Evolutionary conservation across 495 filamentous ascomycete genomes (phyloP).

Genomic region (Darksidea phi): DNA sequence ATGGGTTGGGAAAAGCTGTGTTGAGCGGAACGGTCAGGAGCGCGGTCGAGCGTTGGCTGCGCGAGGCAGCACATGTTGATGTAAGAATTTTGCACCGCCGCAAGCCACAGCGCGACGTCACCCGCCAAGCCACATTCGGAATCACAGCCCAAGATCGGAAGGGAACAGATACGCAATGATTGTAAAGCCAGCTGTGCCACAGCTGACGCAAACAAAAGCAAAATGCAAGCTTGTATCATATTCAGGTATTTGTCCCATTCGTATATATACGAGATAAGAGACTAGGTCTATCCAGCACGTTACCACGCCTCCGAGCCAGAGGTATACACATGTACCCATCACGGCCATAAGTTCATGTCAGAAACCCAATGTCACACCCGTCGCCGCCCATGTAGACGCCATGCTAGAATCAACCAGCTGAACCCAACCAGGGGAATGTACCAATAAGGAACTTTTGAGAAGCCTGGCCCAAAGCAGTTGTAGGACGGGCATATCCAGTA

Average conservation of each 20-base stretch:
- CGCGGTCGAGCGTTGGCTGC: neutral
- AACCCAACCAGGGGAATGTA: constrained; percentile 14
- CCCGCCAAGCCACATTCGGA: neutral
- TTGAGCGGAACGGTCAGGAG: neutral
- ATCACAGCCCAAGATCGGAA: too few relatives aligned
- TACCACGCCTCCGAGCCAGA: neutral
- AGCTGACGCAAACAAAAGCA: too few relatives aligned
- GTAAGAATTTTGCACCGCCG: constrained; percentile 4
- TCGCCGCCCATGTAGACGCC: constrained; percentile 33
- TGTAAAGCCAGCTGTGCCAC: too few relatives aligned
- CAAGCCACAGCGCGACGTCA: constrained; percentile 2
- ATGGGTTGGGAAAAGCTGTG: neutral
- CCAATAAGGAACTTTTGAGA: constrained; percentile 10
- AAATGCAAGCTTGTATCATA: too few relatives aligned
- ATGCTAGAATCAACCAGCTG: constrained; percentile 16
- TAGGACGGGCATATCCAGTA: constrained; percentile 6
- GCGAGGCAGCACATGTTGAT: constrained; percentile 17
- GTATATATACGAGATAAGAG: constrained; percentile 12
- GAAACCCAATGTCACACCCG: constrained; percentile 15
- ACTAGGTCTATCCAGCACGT: constrained; percentile 8
- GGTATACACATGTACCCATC: neutral
- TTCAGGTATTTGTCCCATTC: neutral
- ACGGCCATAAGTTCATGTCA: neutral
- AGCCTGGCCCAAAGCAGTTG: neutral
- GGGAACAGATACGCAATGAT: too few relatives aligned